Percentiles rank a stretch among this genome's conserved stretches.
Conservation (phyloP, 208 protist species). For the Vickermania spadyakhi region DNA sequence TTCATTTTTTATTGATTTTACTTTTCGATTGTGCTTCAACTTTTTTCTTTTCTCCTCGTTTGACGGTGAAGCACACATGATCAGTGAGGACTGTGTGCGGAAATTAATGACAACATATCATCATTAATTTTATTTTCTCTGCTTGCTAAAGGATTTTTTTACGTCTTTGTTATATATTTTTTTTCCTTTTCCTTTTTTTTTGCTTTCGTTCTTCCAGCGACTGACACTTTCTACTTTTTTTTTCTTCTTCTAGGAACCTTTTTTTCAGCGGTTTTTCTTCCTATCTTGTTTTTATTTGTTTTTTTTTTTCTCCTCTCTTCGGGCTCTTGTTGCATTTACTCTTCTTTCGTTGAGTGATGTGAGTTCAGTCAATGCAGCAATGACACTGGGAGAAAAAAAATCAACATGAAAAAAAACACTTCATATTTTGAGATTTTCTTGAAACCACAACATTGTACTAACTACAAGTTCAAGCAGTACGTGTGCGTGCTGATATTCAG, state of each 20-base stretch:
- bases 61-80: not conserved
- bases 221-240: slow-evolving; percentile 4
- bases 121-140: slow-evolving; percentile 8
- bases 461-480: no score
- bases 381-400: not conserved
- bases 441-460: not conserved
- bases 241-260: slow-evolving; percentile 1
- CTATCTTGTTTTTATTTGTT: not conserved
- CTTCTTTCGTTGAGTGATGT: not conserved
- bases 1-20: slow-evolving; percentile 10
- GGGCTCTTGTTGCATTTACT: not conserved
- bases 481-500: no score
- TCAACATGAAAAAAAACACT: not conserved
- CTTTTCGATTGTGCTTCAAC: not conserved
- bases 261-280: not conserved
- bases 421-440: not conserved
- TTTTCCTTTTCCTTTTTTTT: slow-evolving; percentile 7
- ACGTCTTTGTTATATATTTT: slow-evolving; percentile 2
- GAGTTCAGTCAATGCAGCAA: not conserved
- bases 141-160: not conserved
- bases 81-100: not conserved
- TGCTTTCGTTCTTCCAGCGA: slow-evolving; percentile 4
- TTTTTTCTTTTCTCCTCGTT: slow-evolving; percentile 2
- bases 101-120: not conserved
- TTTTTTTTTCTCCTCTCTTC: not conserved